Conservation (phyloP, 345 rosid species). For the Noccaea bulbosa region DNA sequence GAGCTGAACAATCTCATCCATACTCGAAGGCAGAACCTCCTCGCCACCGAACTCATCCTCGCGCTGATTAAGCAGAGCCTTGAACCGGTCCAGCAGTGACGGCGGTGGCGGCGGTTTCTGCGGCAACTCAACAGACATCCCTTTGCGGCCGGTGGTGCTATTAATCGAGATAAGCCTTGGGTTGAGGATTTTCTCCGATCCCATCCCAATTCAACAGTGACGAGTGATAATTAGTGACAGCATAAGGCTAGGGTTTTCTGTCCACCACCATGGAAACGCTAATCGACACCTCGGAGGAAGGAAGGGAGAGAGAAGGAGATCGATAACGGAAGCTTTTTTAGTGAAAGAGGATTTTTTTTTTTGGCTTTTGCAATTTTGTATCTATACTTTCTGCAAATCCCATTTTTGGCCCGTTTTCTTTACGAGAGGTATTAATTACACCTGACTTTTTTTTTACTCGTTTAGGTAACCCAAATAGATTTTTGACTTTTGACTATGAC, state of each 20-base stretch:
- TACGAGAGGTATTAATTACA: background rate
- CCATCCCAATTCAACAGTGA: constrained; percentile 34
- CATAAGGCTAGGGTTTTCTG: constrained; percentile 42
- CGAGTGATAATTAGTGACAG: constrained; percentile 28
- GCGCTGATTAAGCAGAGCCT: constrained; percentile 66
- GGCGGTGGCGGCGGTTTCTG: constrained; percentile 67
- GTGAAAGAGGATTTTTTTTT: constrained; percentile 29
- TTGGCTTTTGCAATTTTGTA: constrained; percentile 17
- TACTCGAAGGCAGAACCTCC: constrained; percentile 41
- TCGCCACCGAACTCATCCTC: constrained; percentile 55
- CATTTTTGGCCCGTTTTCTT: background rate
- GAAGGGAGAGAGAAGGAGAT: constrained; percentile 23
- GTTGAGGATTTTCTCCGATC: constrained; percentile 42
- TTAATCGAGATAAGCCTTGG: constrained; percentile 38
- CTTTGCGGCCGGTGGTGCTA: constrained; percentile 35
- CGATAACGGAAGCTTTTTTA: constrained; percentile 34
- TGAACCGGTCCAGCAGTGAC: constrained; percentile 66
- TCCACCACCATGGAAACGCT: constrained; percentile 46
- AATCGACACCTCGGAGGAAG: constrained; percentile 28
- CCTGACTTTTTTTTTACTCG: background rate
- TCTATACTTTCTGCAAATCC: constrained; percentile 18
- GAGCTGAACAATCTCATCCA: constrained; percentile 70
- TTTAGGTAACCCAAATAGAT: background rate
- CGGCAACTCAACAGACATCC: constrained; percentile 60
- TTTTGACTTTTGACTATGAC: constrained; percentile 14